Conservation (phyloP, 345 rosid species). For the Combretum micranthum region DNA sequence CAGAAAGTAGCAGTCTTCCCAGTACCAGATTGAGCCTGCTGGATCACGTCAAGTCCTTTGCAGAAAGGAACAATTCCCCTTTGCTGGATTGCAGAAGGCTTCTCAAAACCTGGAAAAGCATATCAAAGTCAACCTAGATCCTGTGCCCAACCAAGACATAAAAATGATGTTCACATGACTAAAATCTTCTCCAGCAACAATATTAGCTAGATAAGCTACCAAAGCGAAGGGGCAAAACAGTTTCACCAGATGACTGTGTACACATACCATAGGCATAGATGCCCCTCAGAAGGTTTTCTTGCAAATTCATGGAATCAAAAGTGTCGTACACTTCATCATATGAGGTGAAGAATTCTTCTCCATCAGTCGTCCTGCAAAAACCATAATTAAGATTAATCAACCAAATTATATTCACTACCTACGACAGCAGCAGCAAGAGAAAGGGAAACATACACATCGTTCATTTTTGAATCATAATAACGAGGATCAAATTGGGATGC, state of each 20-base stretch:
- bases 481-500: conserved; percentile 71
- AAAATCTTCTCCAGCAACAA: background rate
- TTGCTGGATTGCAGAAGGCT: conserved; percentile 96
- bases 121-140: background rate
- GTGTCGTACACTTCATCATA: conserved; percentile 81
- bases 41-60: conserved; percentile 91
- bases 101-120: conserved; percentile 56
- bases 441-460: conserved; percentile 51
- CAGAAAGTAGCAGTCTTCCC: conserved; percentile 95
- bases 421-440: background rate
- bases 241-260: background rate
- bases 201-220: background rate
- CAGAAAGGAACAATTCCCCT: conserved; percentile 91
- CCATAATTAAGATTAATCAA: background rate
- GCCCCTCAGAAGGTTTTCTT: conserved; percentile 77
- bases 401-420: no score
- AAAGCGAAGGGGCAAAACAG: background rate
- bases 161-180: background rate
- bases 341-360: conserved; percentile 60
- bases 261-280: conserved; percentile 85
- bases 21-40: conserved; percentile 95
- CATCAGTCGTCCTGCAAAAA: conserved; percentile 41
- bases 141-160: no score
- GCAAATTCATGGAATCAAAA: conserved; percentile 83
- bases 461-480: conserved; percentile 69